Evolutionary conservation across 192 early-diverging fungal genomes (phyloP), one percentile per base, ranked within the genome.

Genomic region (Linnemannia schmuckeri): DNA sequence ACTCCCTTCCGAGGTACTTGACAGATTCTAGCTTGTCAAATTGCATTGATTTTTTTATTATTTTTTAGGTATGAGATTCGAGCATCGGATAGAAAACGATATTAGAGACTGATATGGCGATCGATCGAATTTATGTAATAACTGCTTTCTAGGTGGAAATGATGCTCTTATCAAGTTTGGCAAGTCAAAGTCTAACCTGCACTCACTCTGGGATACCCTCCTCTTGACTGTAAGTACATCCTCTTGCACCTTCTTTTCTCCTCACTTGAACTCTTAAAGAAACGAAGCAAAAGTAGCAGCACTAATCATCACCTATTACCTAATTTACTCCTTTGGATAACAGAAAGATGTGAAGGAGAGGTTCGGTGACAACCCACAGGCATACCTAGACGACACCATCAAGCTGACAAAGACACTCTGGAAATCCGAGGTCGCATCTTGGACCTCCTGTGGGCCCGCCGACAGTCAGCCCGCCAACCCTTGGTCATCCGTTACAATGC

Each of bases 171-270:
- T 84, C 79, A 83, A 55, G 74, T 88, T 66, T 72, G 85, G 87
- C 17, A 70, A 55, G 18, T 71, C 73, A 66, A 89, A 76, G 38
- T 85, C 72, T 15, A 85, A 72, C 74, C 66, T 89, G n/a, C 89
- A 89, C 47, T 69, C 24, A 15, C 74, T 90, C 57, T 90, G 86
- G 89, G 86, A 88, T 72, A 85, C 89, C 38, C 61, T 78, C 20
- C 35, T 88, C 52, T 63, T 90, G 12, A 71, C 70, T 27, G 86
- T 90, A 79, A 76, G 85, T 49, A 44, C 17, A 61, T 6, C 61
- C 20, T 75, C 33, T 38, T 20, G 49, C 46, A 18, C 49, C 6
- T 18, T 22, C 18, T 5, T 22, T 83, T 1, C 30, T 78, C 40
- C 24, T 79, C n/a, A 41, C 41, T 42, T 30, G 44, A 37, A 18